Percentiles rank a stretch among this genome's conserved stretches.
phyloP scores from a whole-genome alignment of 768 basidiomycete species.

The Rhodotorula paludigena region DNA sequence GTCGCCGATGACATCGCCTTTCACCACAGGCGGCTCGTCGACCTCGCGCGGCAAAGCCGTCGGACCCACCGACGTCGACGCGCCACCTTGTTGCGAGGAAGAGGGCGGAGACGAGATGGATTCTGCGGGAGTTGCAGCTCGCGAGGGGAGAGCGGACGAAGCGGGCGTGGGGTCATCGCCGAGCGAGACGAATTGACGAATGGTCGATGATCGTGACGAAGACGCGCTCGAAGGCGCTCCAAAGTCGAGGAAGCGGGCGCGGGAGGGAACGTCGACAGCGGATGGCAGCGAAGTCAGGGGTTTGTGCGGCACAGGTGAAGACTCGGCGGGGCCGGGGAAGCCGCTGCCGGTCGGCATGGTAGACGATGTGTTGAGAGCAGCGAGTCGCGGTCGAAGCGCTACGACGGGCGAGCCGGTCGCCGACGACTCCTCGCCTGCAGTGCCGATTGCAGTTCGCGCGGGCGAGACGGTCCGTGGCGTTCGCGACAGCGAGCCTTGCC shows the following conservation, averaged over 20 bases:
- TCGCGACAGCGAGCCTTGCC: neutral
- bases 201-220: neutral
- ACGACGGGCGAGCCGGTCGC: neutral
- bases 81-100: neutral
- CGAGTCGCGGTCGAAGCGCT: constrained; percentile 1
- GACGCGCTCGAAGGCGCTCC: neutral
- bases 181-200: neutral
- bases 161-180: neutral
- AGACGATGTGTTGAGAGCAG: constrained; percentile 1
- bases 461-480: neutral
- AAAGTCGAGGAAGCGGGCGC: neutral
- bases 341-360: neutral
- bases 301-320: neutral
- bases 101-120: neutral
- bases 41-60: neutral
- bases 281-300: neutral
- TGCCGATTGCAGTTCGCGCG: too few species aligned
- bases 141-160: neutral
- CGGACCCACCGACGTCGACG: too few species aligned
- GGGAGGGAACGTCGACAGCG: neutral
- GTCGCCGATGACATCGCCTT: constrained; percentile 15
- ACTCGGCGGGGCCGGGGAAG: neutral
- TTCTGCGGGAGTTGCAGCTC: neutral
- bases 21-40: neutral
- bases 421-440: too few species aligned